Conservation (phyloP, 2,329 filamentous ascomycete genomes). For the Alternaria sp. region DNA sequence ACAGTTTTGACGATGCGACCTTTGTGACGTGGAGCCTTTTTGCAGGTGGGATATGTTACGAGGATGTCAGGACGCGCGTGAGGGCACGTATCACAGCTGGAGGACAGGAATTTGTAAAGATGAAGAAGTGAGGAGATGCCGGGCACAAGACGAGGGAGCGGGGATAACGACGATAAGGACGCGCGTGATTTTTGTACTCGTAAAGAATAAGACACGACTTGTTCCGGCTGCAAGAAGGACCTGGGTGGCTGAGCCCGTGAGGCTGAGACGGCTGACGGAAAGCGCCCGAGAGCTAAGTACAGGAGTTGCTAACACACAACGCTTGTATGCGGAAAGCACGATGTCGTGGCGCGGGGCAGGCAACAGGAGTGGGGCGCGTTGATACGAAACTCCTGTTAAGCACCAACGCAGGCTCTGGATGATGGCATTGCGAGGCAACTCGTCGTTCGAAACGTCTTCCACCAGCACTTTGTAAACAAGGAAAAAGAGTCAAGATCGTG, state of each 20-base stretch:
- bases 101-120: neutral
- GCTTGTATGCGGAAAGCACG: slow-evolving; percentile 1
- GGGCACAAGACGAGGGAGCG: neutral
- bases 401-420: neutral
- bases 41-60: slow-evolving; percentile 5
- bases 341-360: slow-evolving; percentile 16
- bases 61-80: neutral
- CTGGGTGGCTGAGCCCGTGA: slow-evolving; percentile 2
- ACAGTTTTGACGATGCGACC: neutral
- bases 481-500: neutral
- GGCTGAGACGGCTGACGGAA: neutral
- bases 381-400: slow-evolving; percentile 9
- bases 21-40: slow-evolving; percentile 9
- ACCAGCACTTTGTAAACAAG: neutral
- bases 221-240: neutral
- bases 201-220: neutral
- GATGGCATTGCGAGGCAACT: neutral
- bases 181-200: neutral
- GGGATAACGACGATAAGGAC: neutral
- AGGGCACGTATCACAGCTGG: neutral
- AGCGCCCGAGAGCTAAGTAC: neutral
- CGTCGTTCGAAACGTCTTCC: neutral
- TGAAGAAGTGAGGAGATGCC: neutral
- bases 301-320: neutral
- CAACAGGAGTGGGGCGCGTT: slow-evolving; percentile 16